Evolutionary conservation across 2,329 filamentous ascomycete genomes (phyloP).

Genomic region (Drechslera avenae): DNA sequence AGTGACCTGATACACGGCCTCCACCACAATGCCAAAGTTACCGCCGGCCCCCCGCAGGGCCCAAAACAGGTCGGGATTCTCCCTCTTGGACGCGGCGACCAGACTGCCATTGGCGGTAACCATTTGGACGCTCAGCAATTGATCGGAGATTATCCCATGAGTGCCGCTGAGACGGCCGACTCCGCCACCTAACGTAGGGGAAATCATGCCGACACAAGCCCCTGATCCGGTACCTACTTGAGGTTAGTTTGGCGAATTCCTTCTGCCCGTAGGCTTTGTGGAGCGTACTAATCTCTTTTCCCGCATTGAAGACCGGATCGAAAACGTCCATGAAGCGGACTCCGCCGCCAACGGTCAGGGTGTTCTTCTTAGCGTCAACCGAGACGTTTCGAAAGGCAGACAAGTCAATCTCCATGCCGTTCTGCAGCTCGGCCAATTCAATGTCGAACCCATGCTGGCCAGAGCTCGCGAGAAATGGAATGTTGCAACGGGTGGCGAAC

Average conservation of each 20-base stretch:
- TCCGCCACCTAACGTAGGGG: constrained; percentile 61
- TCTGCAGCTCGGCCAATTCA: neutral
- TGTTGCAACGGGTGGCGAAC: too few relatives aligned
- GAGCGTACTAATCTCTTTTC: constrained; percentile 3
- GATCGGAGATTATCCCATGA: constrained; percentile 36
- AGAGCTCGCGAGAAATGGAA: constrained; percentile 1
- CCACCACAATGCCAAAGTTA: constrained; percentile 43
- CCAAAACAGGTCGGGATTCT: constrained; percentile 48
- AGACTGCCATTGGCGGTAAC: constrained; percentile 39
- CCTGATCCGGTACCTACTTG: constrained; percentile 1
- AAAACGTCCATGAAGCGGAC: neutral
- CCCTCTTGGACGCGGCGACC: constrained; percentile 30
- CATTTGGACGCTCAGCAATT: constrained; percentile 17
- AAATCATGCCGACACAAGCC: constrained; percentile 60
- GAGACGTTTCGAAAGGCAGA: neutral
- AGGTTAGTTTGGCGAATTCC: neutral
- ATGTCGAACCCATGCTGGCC: constrained; percentile 1
- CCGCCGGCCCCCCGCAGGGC: constrained; percentile 43
- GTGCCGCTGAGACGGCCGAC: constrained; percentile 59
- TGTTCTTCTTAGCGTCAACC: neutral
- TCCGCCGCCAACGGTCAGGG: constrained; percentile 1
- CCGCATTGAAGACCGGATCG: constrained; percentile 1
- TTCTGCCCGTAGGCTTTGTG: neutral
- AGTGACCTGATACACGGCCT: constrained; percentile 7
- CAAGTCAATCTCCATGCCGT: constrained; percentile 1